Evolutionary conservation across 441 rosid genomes (phyloP).

Genomic region (Euphorbia celastroides): DNA sequence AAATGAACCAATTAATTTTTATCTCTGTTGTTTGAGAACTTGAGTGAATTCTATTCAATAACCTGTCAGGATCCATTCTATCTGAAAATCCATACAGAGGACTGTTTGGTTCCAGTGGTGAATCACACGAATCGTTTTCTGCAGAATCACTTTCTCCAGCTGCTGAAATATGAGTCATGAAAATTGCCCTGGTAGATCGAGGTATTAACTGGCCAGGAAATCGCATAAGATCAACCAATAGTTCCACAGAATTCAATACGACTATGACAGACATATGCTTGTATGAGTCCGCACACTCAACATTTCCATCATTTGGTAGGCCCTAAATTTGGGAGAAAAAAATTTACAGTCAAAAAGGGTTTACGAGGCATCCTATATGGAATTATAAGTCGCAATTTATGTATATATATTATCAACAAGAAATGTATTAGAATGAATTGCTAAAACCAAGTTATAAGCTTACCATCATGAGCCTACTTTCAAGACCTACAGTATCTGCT

Average conservation of each 20-base stretch:
- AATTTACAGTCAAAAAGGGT: not conserved
- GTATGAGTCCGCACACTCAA: slow-evolving; percentile 70
- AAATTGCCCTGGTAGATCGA: slow-evolving; percentile 74
- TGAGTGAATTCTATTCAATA: slow-evolving; percentile 20
- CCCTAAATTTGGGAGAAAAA: slow-evolving; percentile 42
- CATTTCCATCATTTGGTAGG: slow-evolving; percentile 82
- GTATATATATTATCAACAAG: not conserved
- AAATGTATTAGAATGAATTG: not conserved
- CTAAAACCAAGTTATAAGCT: slow-evolving; percentile 27
- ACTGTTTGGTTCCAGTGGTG: slow-evolving; percentile 98
- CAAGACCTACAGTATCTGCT: slow-evolving; percentile 94
- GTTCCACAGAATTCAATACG: slow-evolving; percentile 80
- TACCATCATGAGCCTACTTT: slow-evolving; percentile 95
- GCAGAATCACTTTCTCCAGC: slow-evolving; percentile 99
- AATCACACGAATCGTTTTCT: slow-evolving; percentile 99
- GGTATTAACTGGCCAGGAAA: slow-evolving; percentile 96
- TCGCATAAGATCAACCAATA: slow-evolving; percentile 94
- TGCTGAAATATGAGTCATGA: slow-evolving; percentile 92
- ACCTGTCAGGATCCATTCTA: slow-evolving; percentile 85
- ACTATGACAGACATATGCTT: slow-evolving; percentile 95
- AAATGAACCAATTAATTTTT: slow-evolving; percentile 1
- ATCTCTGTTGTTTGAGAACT: slow-evolving; percentile 3
- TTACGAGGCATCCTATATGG: not conserved
- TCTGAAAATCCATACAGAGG: slow-evolving; percentile 89
- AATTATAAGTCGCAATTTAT: not conserved